A percentile compares a stretch with the other conserved stretches of the same genome.
Evolutionary conservation across 345 rosid genomes (phyloP).

Genomic region (Salix viminalis): DNA sequence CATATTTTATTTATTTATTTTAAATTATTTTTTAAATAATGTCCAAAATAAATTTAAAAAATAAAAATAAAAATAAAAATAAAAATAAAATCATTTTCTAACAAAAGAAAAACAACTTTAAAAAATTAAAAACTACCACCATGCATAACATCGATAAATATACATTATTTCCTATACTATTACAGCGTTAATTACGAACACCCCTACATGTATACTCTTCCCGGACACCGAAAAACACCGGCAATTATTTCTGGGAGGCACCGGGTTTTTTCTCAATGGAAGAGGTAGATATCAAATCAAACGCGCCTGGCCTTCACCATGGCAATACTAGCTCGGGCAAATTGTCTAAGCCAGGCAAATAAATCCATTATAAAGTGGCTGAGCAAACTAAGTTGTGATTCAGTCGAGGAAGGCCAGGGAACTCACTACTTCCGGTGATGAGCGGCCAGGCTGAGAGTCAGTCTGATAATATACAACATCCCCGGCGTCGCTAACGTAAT

Average conservation of each 20-base stretch:
- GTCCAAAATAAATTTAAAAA: too few species aligned
- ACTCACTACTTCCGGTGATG: neutral
- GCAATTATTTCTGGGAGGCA: neutral
- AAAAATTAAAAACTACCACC: too few species aligned
- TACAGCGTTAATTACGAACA: neutral
- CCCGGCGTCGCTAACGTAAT: conserved; percentile 68
- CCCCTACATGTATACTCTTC: neutral
- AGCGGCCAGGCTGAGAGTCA: conserved; percentile 36
- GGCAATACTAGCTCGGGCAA: neutral
- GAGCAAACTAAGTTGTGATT: neutral
- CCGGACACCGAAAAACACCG: neutral
- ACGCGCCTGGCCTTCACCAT: neutral
- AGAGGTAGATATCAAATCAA: neutral
- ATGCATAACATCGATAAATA: too few species aligned
- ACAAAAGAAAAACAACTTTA: too few species aligned
- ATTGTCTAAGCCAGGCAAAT: neutral
- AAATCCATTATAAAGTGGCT: neutral
- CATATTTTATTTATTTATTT: too few species aligned
- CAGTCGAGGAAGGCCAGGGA: neutral
- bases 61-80: too few species aligned
- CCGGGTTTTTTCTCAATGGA: neutral
- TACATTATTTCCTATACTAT: neutral
- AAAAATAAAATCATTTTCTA: too few species aligned
- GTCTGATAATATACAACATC: conserved; percentile 70
- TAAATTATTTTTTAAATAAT: too few species aligned